phyloP scores from a whole-genome alignment of 2,329 filamentous ascomycete species.

The Colletotrichum sp. region DNA sequence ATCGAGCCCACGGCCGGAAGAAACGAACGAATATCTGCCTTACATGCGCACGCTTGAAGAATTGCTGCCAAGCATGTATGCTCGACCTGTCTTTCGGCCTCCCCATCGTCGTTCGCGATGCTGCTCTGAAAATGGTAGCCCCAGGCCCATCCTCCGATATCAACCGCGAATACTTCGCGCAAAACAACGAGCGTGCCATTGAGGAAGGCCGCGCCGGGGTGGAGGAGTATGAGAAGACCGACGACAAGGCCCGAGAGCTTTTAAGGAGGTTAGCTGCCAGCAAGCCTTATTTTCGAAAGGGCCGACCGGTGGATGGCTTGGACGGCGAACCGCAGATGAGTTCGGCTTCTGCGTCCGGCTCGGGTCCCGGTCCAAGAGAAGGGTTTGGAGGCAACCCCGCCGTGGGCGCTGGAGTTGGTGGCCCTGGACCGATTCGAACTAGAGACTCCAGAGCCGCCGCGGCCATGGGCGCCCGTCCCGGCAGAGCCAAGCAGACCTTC shows the following conservation, averaged over 20 bases:
- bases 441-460: constrained; percentile 63
- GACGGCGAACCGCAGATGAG: constrained; percentile 30
- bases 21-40: constrained; percentile 96
- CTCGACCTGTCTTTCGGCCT: constrained; percentile 95
- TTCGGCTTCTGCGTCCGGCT: constrained; percentile 34
- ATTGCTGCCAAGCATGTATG: constrained; percentile 99
- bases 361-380: not conserved
- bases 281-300: constrained; percentile 94
- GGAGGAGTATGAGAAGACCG: constrained; percentile 95
- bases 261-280: constrained; percentile 84
- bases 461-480: constrained; percentile 53
- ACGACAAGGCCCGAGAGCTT: constrained; percentile 93
- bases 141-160: constrained; percentile 91
- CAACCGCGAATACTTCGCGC: constrained; percentile 96
- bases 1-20: constrained; percentile 84
- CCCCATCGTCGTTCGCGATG: constrained; percentile 93
- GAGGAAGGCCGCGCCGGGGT: constrained; percentile 86
- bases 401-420: constrained; percentile 63
- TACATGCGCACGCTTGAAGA: constrained; percentile 95
- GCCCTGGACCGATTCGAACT: constrained; percentile 80
- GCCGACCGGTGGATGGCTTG: constrained; percentile 71
- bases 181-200: constrained; percentile 94
- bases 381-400: constrained; percentile 46
- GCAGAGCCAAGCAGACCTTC: constrained; percentile 62
- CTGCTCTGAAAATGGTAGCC: constrained; percentile 96